Evolutionary conservation across 2,329 filamentous ascomycete genomes (phyloP), one percentile per base, ranked within the genome.

Genomic region (Arthrobotrys sphaeroides): DNA sequence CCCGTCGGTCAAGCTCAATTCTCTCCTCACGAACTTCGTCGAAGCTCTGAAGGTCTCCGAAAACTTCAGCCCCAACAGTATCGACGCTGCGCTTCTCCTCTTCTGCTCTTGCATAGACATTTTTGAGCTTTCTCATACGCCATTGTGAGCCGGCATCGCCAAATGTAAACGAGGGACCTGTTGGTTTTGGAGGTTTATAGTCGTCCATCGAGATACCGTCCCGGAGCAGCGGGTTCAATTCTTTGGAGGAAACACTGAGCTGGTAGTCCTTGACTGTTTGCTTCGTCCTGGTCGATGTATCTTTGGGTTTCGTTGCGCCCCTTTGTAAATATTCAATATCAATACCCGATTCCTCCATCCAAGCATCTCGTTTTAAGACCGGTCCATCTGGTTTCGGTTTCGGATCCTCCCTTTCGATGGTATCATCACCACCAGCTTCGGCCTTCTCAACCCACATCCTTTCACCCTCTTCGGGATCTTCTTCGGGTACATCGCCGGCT

Each of bases 121-220:
- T 91, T 78, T 91, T 93, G 31, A 99, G 87, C 82, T 94, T 97
- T 4, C 91, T 96, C 94, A 99, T 97, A 57, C 96, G 90, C 95
- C 96, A 99, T 79, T 93, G 88, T 12, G 94, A 94, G 0, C 95
- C 94, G 5, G 88, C 84, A 81, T 99, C 95, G 16, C 96, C 95
- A 82, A 99, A 96, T 0, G 85, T 91, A 81, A 98, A 99, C 70
- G 88, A 85, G 6, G 96, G 88, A 67, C 91, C 87, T 62, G 88
- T 85, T 47, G 88, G 83, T 0, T 86, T 84, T 1, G 87, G 85
- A 5, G 87, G 82, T 20, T 85, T 83, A 7, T 88, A 81, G 12
- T 88, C 85, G 26, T 88, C 86, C 1, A 86, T 77, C 0, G 82
- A 83, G 59, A 86, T 88, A 1, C 87, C 87, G 10, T 87, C 85